phyloP scores from a whole-genome alignment of 768 basidiomycete genomes.

The Leucosporidium creatinivorum region DNA sequence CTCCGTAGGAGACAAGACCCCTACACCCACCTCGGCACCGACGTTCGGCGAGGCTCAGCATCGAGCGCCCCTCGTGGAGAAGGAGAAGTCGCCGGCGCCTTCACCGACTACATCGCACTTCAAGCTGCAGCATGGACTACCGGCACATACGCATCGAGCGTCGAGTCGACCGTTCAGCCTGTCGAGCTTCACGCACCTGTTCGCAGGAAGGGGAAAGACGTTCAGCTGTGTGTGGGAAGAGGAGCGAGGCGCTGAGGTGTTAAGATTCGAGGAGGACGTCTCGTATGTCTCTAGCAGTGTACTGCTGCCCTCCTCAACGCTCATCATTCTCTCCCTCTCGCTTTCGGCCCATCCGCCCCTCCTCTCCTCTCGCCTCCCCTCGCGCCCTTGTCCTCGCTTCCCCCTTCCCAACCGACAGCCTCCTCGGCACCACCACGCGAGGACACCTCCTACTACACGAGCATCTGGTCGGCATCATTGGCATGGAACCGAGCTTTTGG shows the following conservation, averaged over 20 bases:
- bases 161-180: neutral
- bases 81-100: neutral
- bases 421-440: neutral
- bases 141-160: neutral
- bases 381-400: too few species aligned
- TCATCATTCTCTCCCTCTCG: too few species aligned
- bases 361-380: too few species aligned
- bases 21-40: too few species aligned
- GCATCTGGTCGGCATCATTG: neutral
- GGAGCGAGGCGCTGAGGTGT: neutral
- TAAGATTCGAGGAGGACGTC: neutral
- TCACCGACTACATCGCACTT: too few species aligned
- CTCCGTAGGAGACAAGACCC: too few species aligned
- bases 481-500: constrained; percentile 3
- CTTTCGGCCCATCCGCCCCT: too few species aligned
- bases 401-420: neutral
- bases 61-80: neutral
- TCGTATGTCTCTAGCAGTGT: neutral
- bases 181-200: neutral
- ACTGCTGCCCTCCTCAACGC: too few species aligned
- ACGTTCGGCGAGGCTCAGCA: neutral
- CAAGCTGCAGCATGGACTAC: too few species aligned
- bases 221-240: neutral
- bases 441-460: neutral
- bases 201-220: neutral